phyloP scores from a whole-genome alignment of 148 eudicot species.

The Cornus controversa region DNA sequence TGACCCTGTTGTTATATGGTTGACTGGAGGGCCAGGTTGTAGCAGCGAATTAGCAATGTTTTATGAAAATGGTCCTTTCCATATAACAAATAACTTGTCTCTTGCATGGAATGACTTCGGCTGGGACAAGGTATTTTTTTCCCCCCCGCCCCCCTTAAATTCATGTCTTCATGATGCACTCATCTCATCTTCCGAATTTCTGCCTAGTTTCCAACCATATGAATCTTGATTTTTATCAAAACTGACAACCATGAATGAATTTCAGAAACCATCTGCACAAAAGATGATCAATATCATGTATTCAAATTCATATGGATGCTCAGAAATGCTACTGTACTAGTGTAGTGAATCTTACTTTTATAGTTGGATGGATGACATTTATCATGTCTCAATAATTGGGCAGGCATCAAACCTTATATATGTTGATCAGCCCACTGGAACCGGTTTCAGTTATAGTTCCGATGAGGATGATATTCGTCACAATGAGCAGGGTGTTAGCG shows the following conservation, averaged over 20 bases:
- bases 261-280: too few relatives aligned
- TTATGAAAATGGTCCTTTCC: slow-evolving; percentile 84
- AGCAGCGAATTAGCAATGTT: slow-evolving; percentile 74
- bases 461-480: slow-evolving; percentile 51
- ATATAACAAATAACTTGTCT: slow-evolving; percentile 54
- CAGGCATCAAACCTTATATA: slow-evolving; percentile 81
- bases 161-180: not conserved
- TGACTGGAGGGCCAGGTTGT: slow-evolving; percentile 88
- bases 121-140: slow-evolving; percentile 70
- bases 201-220: too few relatives aligned
- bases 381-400: not conserved
- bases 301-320: not conserved
- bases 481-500: slow-evolving; percentile 56
- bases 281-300: too few relatives aligned
- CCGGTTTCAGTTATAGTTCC: slow-evolving; percentile 79
- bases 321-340: not conserved
- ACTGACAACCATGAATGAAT: too few relatives aligned
- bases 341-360: not conserved
- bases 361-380: not conserved
- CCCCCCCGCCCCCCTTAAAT: too few relatives aligned
- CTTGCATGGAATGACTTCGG: slow-evolving; percentile 69
- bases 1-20: slow-evolving; percentile 75
- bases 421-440: slow-evolving; percentile 81
- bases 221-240: too few relatives aligned
- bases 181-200: too few relatives aligned